These are phyloP conservation scores for Ormosia emarginata DNA, from an alignment of 306 rosid species.

Conservation along the genomic window DNA sequence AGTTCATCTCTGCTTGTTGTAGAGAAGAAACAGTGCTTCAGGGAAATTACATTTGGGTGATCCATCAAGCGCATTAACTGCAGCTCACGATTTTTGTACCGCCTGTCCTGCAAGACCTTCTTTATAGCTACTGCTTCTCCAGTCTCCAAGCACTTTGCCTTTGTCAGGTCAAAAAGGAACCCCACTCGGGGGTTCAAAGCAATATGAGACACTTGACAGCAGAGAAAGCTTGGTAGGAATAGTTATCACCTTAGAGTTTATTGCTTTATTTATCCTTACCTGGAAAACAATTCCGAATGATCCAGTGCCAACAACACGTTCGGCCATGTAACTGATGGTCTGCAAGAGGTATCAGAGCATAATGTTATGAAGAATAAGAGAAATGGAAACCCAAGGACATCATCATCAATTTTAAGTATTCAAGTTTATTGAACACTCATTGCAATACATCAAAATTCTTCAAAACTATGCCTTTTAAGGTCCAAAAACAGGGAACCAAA, in stretches of 20 bases:
- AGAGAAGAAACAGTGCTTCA: conserved; percentile 90
- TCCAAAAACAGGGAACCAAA: neutral
- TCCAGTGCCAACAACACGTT: conserved; percentile 94
- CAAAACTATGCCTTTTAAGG: neutral
- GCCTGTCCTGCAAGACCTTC: conserved; percentile 88
- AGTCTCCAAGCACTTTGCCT: conserved; percentile 95
- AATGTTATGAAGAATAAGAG: conserved; percentile 7
- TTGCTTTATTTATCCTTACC: conserved; percentile 46
- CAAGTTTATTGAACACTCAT: neutral
- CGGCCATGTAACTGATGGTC: conserved; percentile 99
- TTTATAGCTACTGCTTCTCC: conserved; percentile 88
- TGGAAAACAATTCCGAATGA: conserved; percentile 94
- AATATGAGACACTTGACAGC: conserved; percentile 28
- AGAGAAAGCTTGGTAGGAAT: neutral
- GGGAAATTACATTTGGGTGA: conserved; percentile 79
- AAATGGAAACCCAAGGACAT: neutral
- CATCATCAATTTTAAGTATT: conserved; percentile 9
- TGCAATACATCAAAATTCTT: neutral
- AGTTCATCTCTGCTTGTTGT: conserved; percentile 84
- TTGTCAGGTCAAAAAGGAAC: conserved; percentile 10
- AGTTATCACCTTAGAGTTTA: neutral
- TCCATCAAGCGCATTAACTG: conserved; percentile 97
- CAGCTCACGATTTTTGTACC: conserved; percentile 88
- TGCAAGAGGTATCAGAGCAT: conserved; percentile 40
- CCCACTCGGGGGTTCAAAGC: neutral